These are phyloP conservation scores for Penicillium steckii DNA, from an alignment of 495 filamentous ascomycete species.

Conservation along the genomic window DNA sequence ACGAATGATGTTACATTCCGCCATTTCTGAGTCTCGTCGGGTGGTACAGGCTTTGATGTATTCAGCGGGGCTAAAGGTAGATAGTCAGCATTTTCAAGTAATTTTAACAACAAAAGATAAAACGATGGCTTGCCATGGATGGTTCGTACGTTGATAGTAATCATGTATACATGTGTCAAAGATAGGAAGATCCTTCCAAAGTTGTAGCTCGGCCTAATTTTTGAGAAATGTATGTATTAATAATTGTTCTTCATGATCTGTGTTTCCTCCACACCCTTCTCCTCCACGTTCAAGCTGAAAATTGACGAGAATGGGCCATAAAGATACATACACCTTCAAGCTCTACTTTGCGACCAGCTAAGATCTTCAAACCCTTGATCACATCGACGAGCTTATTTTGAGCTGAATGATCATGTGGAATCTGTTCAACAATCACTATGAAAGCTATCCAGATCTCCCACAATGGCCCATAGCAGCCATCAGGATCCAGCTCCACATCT, in stretches of 20 bases:
- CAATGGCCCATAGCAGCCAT: not conserved
- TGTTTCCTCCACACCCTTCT: too few species aligned
- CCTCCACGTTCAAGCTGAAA: not conserved
- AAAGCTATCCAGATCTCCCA: constrained; percentile 1
- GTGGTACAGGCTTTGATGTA: not conserved
- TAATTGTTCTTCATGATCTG: too few species aligned
- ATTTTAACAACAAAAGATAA: not conserved
- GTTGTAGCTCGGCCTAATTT: not conserved
- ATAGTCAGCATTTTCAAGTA: not conserved
- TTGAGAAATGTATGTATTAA: too few species aligned
- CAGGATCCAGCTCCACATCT: not conserved
- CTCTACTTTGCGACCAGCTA: not conserved
- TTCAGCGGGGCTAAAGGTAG: not conserved
- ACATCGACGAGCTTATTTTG: not conserved
- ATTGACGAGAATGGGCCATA: not conserved
- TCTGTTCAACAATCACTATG: not conserved
- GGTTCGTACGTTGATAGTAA: not conserved
- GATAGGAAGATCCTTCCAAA: not conserved
- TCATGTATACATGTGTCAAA: not conserved
- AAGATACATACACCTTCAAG: not conserved
- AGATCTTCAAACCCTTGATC: not conserved
- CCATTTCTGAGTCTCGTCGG: not conserved
- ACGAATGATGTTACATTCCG: not conserved
- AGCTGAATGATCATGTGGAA: not conserved
- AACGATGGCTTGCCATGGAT: not conserved